Evolutionary conservation across 106 monocot genomes (phyloP).

Genomic region (Dioscorea zingiberensis): DNA sequence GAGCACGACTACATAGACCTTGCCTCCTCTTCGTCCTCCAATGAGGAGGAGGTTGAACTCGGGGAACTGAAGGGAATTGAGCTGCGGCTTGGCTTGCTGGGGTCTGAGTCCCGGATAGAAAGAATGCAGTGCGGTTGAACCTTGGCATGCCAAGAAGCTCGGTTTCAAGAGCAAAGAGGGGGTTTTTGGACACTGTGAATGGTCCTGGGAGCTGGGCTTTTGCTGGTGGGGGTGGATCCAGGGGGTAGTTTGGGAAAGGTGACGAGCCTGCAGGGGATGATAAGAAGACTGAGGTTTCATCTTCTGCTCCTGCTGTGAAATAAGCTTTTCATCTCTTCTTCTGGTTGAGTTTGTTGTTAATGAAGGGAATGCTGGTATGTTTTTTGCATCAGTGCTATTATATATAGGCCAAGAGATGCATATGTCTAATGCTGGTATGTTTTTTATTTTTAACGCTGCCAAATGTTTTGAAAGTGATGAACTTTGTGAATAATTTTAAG

Average conservation of each 20-base stretch:
- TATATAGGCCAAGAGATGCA: too few species aligned
- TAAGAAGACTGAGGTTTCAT: too few species aligned
- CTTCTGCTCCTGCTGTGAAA: not conserved
- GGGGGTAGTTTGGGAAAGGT: conserved; percentile 12
- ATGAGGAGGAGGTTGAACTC: not conserved
- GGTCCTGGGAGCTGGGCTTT: too few species aligned
- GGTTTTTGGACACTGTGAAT: conserved; percentile 22
- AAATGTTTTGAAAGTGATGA: too few species aligned
- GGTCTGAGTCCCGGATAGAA: conserved; percentile 52
- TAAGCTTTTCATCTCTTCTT: too few species aligned
- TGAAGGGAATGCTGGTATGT: too few species aligned
- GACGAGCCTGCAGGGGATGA: not conserved
- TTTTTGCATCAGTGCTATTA: too few species aligned
- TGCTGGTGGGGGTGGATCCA: not conserved
- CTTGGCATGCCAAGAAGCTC: conserved; percentile 5
- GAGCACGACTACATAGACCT: conserved; percentile 75
- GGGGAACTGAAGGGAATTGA: conserved; percentile 52
- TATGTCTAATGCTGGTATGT: too few species aligned
- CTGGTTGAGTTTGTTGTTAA: too few species aligned
- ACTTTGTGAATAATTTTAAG: too few species aligned
- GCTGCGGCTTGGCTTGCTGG: conserved; percentile 74
- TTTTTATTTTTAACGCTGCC: too few species aligned
- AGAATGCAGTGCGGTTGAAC: not conserved
- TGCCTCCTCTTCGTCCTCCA: conserved; percentile 7
- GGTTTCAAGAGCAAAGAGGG: conserved; percentile 58